A percentile compares a stretch with the other conserved stretches of the same genome.
phyloP scores from a whole-genome alignment of 2,329 filamentous ascomycete genomes.

The Aspergillus aculeatus region DNA sequence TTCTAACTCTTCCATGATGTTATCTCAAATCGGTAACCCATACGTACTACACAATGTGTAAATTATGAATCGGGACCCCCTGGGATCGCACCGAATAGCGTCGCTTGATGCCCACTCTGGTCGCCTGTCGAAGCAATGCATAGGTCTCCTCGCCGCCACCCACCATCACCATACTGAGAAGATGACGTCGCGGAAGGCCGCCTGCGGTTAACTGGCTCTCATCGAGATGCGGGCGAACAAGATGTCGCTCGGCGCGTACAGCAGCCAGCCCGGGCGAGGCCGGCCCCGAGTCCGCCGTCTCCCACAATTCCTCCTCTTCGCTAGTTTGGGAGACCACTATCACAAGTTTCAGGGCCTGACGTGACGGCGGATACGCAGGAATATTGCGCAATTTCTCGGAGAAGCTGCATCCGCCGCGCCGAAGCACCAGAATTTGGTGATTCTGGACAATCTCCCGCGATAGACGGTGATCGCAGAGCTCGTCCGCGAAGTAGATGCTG shows the following conservation, averaged over 20 bases:
- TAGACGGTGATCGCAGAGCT: slow-evolving; percentile 62
- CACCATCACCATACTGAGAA: slow-evolving; percentile 81
- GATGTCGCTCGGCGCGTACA: slow-evolving; percentile 36
- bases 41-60: slow-evolving; percentile 57
- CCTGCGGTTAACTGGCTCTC: slow-evolving; percentile 68
- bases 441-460: slow-evolving; percentile 50
- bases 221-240: slow-evolving; percentile 71
- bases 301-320: slow-evolving; percentile 43
- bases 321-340: slow-evolving; percentile 69
- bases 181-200: slow-evolving; percentile 67
- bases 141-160: slow-evolving; percentile 68
- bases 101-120: slow-evolving; percentile 70
- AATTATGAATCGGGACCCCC: slow-evolving; percentile 74
- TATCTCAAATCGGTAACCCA: neutral
- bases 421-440: slow-evolving; percentile 77
- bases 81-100: slow-evolving; percentile 79
- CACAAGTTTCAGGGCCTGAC: slow-evolving; percentile 71
- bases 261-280: slow-evolving; percentile 24
- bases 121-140: slow-evolving; percentile 61
- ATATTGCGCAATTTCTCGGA: slow-evolving; percentile 79
- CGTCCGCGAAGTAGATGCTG: slow-evolving; percentile 67
- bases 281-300: slow-evolving; percentile 22
- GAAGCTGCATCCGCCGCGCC: slow-evolving; percentile 81
- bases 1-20: neutral
- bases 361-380: slow-evolving; percentile 67